Percentiles rank a stretch among this genome's conserved stretches.
Evolutionary conservation across 1,284 basidiomycete species (phyloP).

Genomic region (Leccinum pachyderme): DNA sequence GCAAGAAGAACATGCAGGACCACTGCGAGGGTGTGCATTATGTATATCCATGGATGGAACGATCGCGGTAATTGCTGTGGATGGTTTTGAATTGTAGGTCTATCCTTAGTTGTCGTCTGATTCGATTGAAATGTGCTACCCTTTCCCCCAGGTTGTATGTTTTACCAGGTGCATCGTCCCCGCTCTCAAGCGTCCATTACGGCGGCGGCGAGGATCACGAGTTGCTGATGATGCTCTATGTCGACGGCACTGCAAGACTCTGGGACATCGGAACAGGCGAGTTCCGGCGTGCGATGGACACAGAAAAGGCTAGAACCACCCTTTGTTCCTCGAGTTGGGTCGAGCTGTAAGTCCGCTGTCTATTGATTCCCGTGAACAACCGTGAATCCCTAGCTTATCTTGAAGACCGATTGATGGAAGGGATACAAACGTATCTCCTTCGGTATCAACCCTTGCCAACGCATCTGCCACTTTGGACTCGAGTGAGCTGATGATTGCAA

Average conservation of each 20-base stretch:
- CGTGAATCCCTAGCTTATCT: background rate
- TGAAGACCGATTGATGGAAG: slow-evolving; percentile 26
- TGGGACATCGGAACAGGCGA: slow-evolving; percentile 90
- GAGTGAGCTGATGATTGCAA: slow-evolving; percentile 15
- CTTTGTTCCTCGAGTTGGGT: slow-evolving; percentile 70
- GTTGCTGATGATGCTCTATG: slow-evolving; percentile 78
- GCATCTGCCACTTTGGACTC: slow-evolving; percentile 18
- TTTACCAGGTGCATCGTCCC: slow-evolving; percentile 73
- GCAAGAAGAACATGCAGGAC: slow-evolving; percentile 53
- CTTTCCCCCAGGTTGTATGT: slow-evolving; percentile 58
- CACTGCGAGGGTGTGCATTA: slow-evolving; percentile 68
- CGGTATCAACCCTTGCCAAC: slow-evolving; percentile 24
- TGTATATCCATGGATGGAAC: slow-evolving; percentile 81
- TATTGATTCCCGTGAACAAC: background rate
- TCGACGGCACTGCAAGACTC: slow-evolving; percentile 73
- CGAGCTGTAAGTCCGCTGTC: slow-evolving; percentile 50
- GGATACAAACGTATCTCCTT: slow-evolving; percentile 23
- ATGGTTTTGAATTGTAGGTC: slow-evolving; percentile 73
- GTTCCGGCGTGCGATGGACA: slow-evolving; percentile 79
- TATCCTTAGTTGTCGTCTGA: slow-evolving; percentile 1
- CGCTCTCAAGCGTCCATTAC: slow-evolving; percentile 65
- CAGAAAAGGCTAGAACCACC: slow-evolving; percentile 76
- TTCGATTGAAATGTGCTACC: background rate
- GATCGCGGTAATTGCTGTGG: slow-evolving; percentile 75
- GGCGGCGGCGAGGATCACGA: slow-evolving; percentile 48